A percentile compares a stretch with the other conserved stretches of the same genome.
Conservation (phyloP, 306 rosid species). For the Citrullus colocynthis region DNA sequence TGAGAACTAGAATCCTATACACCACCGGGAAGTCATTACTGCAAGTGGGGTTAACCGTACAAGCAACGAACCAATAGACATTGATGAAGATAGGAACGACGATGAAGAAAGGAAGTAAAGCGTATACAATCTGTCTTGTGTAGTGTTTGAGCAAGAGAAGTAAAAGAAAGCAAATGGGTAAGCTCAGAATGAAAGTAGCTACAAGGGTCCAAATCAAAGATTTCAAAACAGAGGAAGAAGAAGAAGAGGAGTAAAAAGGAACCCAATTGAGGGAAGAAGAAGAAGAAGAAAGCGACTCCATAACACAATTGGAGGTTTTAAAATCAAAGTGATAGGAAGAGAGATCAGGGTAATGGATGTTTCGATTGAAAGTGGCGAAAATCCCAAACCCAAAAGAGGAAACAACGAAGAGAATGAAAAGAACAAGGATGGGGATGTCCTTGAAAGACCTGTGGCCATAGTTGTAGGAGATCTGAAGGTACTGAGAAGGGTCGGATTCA, state of each 20-base stretch:
- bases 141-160: slow-evolving; percentile 63
- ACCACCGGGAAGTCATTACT: slow-evolving; percentile 46
- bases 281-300: neutral
- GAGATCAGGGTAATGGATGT: slow-evolving; percentile 27
- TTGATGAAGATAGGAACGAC: slow-evolving; percentile 55
- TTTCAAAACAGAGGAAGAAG: slow-evolving; percentile 26
- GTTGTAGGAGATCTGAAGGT: slow-evolving; percentile 64
- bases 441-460: slow-evolving; percentile 46
- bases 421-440: slow-evolving; percentile 60
- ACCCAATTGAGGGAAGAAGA: slow-evolving; percentile 4
- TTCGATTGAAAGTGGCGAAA: slow-evolving; percentile 51
- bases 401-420: slow-evolving; percentile 50
- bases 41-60: slow-evolving; percentile 50
- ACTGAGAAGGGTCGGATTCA: slow-evolving; percentile 50
- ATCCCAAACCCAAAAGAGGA: slow-evolving; percentile 63
- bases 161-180: slow-evolving; percentile 48
- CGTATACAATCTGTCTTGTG: slow-evolving; percentile 73
- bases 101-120: slow-evolving; percentile 51
- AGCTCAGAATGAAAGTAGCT: slow-evolving; percentile 39
- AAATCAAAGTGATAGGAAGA: slow-evolving; percentile 44
- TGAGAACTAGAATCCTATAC: slow-evolving; percentile 48
- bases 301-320: slow-evolving; percentile 43
- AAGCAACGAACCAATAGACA: slow-evolving; percentile 87
- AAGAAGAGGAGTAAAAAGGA: slow-evolving; percentile 16
- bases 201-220: slow-evolving; percentile 68